These are phyloP conservation scores for Mycena vitilis DNA, from an alignment of 768 basidiomycete genomes.

Conservation along the genomic window DNA sequence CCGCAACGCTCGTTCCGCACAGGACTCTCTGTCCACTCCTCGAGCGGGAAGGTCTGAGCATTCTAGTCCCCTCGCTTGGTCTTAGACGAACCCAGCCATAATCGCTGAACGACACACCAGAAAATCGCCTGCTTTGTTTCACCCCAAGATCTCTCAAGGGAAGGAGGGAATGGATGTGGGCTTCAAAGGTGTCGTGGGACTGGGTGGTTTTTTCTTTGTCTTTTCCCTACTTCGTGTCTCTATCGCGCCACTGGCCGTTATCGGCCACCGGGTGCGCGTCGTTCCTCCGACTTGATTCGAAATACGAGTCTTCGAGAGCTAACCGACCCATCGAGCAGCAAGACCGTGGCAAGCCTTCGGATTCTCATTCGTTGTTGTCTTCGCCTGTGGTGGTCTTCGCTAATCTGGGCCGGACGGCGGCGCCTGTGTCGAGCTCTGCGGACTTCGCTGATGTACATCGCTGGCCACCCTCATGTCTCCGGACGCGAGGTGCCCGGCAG, in stretches of 20 bases:
- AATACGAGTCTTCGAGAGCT: no score
- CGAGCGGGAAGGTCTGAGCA: conserved; percentile 15
- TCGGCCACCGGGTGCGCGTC: not conserved
- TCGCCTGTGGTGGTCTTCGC: no score
- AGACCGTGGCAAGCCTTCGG: no score
- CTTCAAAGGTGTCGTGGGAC: conserved; percentile 1
- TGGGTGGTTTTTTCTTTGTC: not conserved
- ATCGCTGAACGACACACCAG: conserved; percentile 14
- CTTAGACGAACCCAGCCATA: conserved; percentile 6
- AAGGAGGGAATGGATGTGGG: not conserved
- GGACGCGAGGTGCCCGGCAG: no score
- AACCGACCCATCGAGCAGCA: no score
- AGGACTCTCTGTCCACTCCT: not conserved
- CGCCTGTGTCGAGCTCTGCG: no score
- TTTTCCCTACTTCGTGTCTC: not conserved
- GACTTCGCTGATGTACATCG: no score
- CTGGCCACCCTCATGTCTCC: no score
- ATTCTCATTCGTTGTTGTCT: no score
- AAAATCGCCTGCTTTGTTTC: not conserved
- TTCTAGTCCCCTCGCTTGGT: conserved; percentile 7
- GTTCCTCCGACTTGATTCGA: no score
- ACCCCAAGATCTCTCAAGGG: not conserved
- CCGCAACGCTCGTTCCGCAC: conserved; percentile 9
- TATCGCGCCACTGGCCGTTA: conserved; percentile 2
- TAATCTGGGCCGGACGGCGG: no score